These are phyloP conservation scores for Boletus reticuloceps DNA, from an alignment of 768 basidiomycete species.

Conservation along the genomic window DNA sequence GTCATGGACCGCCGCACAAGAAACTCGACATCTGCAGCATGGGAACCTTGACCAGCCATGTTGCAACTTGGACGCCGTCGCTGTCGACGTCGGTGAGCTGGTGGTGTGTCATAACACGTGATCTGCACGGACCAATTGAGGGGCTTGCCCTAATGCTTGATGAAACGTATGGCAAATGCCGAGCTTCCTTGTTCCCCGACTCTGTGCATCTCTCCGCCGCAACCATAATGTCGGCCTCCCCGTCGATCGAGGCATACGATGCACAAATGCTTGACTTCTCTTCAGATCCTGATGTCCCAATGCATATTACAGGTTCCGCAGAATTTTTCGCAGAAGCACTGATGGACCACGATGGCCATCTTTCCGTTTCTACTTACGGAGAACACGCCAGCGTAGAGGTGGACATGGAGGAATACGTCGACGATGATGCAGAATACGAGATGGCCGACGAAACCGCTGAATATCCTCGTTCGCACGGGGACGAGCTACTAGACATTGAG, in stretches of 20 bases:
- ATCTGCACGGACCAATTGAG: conserved; percentile 27
- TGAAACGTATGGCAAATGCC: conserved; percentile 13
- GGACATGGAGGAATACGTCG: conserved; percentile 60
- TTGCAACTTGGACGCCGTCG: conserved; percentile 6
- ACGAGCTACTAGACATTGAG: conserved; percentile 39
- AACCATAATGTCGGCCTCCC: conserved; percentile 26
- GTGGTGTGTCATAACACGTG: conserved; percentile 19
- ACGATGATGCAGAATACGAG: conserved; percentile 49
- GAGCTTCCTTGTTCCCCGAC: conserved; percentile 12
- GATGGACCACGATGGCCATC: conserved; percentile 59
- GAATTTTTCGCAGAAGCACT: conserved; percentile 51
- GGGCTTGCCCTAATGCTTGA: conserved; percentile 26
- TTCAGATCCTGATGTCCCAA: conserved; percentile 56
- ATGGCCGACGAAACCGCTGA: conserved; percentile 34
- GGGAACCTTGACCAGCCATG: conserved; percentile 23
- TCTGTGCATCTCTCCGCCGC: conserved; percentile 14
- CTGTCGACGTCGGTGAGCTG: neutral
- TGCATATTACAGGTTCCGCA: conserved; percentile 44
- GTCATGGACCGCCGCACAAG: conserved; percentile 64
- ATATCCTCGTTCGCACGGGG: conserved; percentile 18
- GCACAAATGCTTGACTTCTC: conserved; percentile 63
- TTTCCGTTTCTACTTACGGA: conserved; percentile 20
- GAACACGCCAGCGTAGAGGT: conserved; percentile 53
- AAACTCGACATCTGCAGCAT: conserved; percentile 59
- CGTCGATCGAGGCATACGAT: conserved; percentile 51